Conservation (phyloP, 75 land plant genomes). For the Picea sitchensis region DNA sequence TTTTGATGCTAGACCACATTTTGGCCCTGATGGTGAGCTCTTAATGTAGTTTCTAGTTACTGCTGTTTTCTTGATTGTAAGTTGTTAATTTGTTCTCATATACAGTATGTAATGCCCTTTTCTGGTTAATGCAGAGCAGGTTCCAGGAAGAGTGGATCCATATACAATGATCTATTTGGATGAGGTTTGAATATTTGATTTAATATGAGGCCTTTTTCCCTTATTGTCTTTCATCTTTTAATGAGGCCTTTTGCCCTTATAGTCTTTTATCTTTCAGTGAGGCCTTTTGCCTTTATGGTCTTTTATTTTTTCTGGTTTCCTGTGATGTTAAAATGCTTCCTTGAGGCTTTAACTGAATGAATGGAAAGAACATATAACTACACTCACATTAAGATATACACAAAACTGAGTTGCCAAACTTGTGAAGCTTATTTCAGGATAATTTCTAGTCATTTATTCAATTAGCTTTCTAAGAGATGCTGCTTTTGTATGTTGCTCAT, state of each 20-base stretch:
- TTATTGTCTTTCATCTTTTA: neutral
- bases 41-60: neutral
- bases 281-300: neutral
- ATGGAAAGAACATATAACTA: constrained; percentile 2
- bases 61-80: constrained; percentile 1
- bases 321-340: neutral
- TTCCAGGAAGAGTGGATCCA: constrained; percentile 25
- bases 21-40: constrained; percentile 1
- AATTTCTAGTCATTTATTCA: neutral
- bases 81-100: neutral
- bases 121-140: constrained; percentile 30
- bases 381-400: neutral
- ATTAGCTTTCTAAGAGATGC: neutral
- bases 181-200: constrained; percentile 27
- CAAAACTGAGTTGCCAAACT: neutral
- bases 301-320: neutral
- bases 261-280: neutral
- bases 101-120: constrained; percentile 3
- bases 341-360: neutral
- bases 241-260: neutral
- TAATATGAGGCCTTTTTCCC: neutral
- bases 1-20: neutral
- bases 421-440: neutral
- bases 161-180: constrained; percentile 34
- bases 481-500: neutral